phyloP scores from a whole-genome alignment of 129 eudicot genomes.

The Lactuca saligna region DNA sequence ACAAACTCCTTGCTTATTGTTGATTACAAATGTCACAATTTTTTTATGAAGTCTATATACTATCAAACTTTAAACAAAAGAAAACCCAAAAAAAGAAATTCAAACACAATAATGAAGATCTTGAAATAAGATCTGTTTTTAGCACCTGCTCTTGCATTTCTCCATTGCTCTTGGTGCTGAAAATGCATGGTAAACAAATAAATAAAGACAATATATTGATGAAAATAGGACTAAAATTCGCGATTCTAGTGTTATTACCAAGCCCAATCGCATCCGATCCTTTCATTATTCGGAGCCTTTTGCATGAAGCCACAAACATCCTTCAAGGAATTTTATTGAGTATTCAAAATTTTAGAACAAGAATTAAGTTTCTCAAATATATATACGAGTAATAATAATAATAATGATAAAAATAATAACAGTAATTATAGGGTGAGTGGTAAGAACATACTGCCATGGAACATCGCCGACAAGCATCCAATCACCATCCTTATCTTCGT shows the following conservation, averaged over 20 bases:
- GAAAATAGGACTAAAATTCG: neutral
- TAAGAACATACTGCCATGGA: conserved; percentile 82
- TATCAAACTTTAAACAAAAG: conserved; percentile 48
- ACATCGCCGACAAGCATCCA: conserved; percentile 99
- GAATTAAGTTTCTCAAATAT: neutral
- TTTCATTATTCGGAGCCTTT: conserved; percentile 95
- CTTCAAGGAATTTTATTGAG: conserved; percentile 31
- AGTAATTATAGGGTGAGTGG: neutral
- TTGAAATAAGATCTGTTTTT: conserved; percentile 40
- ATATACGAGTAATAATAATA: neutral
- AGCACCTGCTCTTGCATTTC: conserved; percentile 97
- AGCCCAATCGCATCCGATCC: conserved; percentile 98
- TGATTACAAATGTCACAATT: conserved; percentile 58
- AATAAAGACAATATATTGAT: neutral
- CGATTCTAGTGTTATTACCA: conserved; percentile 42
- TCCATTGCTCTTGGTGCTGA: conserved; percentile 96
- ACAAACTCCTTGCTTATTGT: conserved; percentile 59
- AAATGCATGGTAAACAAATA: conserved; percentile 1
- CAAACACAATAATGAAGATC: conserved; percentile 32
- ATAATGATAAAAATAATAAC: neutral
- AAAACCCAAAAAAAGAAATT: conserved; percentile 41
- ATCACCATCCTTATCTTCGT: conserved; percentile 97
- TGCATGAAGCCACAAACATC: conserved; percentile 94
- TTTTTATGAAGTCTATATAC: conserved; percentile 51
- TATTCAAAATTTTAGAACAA: neutral